Evolutionary conservation across 129 eudicot species (phyloP), one percentile per base, ranked within the genome.

Genomic region (Flaveria ramosissima): DNA sequence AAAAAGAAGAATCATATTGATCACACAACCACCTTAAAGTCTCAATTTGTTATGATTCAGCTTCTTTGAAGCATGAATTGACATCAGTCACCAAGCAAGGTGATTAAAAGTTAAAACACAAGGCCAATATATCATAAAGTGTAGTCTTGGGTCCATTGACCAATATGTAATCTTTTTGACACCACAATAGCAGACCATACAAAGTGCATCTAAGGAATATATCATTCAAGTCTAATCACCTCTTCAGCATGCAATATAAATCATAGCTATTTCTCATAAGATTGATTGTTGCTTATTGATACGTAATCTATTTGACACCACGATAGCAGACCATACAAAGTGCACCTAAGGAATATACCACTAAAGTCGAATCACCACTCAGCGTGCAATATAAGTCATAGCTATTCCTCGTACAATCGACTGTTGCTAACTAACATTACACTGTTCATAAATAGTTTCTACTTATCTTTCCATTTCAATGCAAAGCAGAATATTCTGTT

Each of bases 261-360:
- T 61, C 79, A 62, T 27, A 62, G 63, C 60, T 27, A 20, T 2
- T 46, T 46, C 30, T 24, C 39, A 27, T 24, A 48, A 26, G 21
- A 36, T 6, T 6, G 41, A 36, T 36, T 36, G 41, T 36, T 36
- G 7, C 39, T 32, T 32, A 15, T 24, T 43, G 26, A 43, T 50
- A 50, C 7, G 6, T 17, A 32, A 12, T 61, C 23, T 76, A 76
- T 30, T 47, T 50, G 66, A 66, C 73, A 66, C 55, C 73, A 50
- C 42, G 16, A 66, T 13, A 66, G 55, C 80, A 51, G 80, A 66
- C 67, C 39, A 36, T 9, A 9, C 41, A 51, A 76, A 72, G 77
- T 76, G 80, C 47, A 8, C 42, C 27, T 36, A 72, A 72, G 74
- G 65, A 60, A 59, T 39, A 21, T 76, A 13, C 66, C 74, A 67